Evolutionary conservation across 257 asterid genomes (phyloP).

Genomic region (Rehmannia glutinosa): DNA sequence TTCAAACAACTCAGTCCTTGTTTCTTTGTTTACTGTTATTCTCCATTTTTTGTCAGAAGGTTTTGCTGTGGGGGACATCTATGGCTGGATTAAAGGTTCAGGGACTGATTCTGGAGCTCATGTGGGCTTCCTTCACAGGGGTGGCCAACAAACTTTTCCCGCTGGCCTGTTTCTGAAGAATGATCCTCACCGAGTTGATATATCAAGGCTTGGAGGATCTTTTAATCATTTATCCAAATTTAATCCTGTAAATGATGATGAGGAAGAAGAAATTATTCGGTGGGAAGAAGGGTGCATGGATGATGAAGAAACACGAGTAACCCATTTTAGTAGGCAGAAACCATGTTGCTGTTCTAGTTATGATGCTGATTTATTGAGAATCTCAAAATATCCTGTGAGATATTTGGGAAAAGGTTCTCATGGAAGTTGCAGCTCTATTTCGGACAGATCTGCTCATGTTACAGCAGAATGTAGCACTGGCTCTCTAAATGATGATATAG

Average conservation of each 20-base stretch:
- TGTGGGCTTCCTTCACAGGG: constrained; percentile 92
- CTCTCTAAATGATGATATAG: constrained; percentile 76
- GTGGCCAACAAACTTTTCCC: constrained; percentile 80
- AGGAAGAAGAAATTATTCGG: constrained; percentile 66
- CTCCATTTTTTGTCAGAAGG: constrained; percentile 96
- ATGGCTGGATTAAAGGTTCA: constrained; percentile 67
- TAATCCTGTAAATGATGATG: constrained; percentile 46
- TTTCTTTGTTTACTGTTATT: constrained; percentile 68
- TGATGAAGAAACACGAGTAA: constrained; percentile 66
- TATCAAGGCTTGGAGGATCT: constrained; percentile 93
- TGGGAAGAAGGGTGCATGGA: constrained; percentile 98
- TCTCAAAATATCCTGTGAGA: constrained; percentile 50
- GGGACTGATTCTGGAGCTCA: constrained; percentile 52
- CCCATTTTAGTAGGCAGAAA: constrained; percentile 67
- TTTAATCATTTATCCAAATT: constrained; percentile 61
- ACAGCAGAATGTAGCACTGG: constrained; percentile 71
- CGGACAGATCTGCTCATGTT: constrained; percentile 77
- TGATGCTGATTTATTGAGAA: constrained; percentile 52
- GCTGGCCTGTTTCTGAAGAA: constrained; percentile 73
- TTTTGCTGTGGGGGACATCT: constrained; percentile 50
- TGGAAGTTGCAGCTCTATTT: constrained; percentile 76
- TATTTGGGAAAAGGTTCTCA: constrained; percentile 49
- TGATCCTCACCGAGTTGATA: constrained; percentile 80
- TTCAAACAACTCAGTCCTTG: constrained; percentile 89
- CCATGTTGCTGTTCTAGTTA: constrained; percentile 89